Base-by-base conservation (phyloP, 2,329 filamentous ascomycete species). In the Phaeosphaeriaceae sp. region DNA sequence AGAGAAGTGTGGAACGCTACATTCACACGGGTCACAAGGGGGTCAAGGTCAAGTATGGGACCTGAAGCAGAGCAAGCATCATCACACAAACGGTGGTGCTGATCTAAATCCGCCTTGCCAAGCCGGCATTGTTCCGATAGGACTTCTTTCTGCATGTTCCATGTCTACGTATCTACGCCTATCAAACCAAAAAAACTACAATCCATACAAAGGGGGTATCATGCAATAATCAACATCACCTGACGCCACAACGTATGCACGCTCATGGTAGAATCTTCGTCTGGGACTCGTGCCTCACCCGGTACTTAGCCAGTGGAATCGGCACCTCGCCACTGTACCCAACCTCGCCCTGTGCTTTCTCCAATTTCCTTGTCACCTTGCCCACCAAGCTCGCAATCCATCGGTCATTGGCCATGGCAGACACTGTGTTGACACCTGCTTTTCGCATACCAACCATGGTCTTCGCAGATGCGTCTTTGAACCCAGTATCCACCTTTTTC, bases 331-430 rank as follows among this genome's bases (percentile, higher is more conserved):
- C 77, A 42, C 74, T 77, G 54, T 82, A 83, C 1, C 80, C 80
- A 1, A 80, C 63, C 63, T 82, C 79, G 0, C 80, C 80, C 48
- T 77, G 75, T 28, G 76, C 76, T 18, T 71, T 74, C 64, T 81
- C 79, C 42, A 82, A 48, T 60, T 77, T 80, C 51, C 67, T 70
- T 48, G 77, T 79, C 3, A 80, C 67, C 52, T 79, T 81, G 4
- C 81, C 80, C 0, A 83, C 78, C 54, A 83, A 59, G 60, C 76
- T 79, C 29, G 80, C 80, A 57, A 83, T 81, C 79, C 80, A 83
- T 16, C 78, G 69, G 59, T 83, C 81, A 56, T 83, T 82, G 4
- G 79, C 76, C 29, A 81, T 72, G 1, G 74, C 76, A 46, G 61
- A 64, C 34, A 68, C 67, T 8, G 70, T 73, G 29, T 64, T 75